Evolutionary conservation across 306 rosid genomes (phyloP), one percentile per base, ranked within the genome.

Genomic region (Abrus pulchellus): DNA sequence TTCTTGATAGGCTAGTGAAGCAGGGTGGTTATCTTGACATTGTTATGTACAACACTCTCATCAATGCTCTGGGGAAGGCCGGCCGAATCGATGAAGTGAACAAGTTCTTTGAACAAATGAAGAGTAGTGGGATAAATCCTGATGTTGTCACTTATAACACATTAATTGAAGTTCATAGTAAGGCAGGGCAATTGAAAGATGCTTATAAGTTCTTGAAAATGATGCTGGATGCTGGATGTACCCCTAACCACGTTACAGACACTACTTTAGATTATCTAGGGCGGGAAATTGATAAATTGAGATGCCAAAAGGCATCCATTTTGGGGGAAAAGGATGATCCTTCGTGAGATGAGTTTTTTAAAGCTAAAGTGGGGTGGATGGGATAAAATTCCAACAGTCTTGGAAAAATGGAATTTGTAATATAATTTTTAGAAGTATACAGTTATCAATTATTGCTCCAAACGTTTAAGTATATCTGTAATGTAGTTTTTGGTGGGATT

Each of bases 221-320:
- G 97, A 94, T 94, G 97, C 63, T 94, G 44, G 95, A 94, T 75
- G 90, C 92, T 14, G 97, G 99, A 68, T 94, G 97, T 86, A 14
- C 77, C 34, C 99, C 97, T 0, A 93, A 93, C 85, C 97, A 93
- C 81, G 94, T 95, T 49, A 93, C 99, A 0, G 99, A 95, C 84
- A 91, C 97, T 0, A 95, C 92, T 54, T 82, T 93, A 78, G 98
- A 95, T 90, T 93, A 87, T 77, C 94, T 95, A 13, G 97, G 97
- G 14, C 88, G 74, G 86, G 97, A 95, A 85, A 93, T 93, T 30
- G 99, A 95, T 82, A 91, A 87, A 80, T 44, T 77, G 68, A 91
- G 97, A 80, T 90, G 80, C 75, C 90, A 87, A 76, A 91, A 72
- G 86, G 97, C 98, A 62, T 82, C 94, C 6, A 89, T 94, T 80